Percentiles rank a stretch among this genome's conserved stretches.
These are phyloP conservation scores for Sporothrix inflata DNA, from an alignment of 2,329 filamentous ascomycete genomes.

Conservation along the genomic window DNA sequence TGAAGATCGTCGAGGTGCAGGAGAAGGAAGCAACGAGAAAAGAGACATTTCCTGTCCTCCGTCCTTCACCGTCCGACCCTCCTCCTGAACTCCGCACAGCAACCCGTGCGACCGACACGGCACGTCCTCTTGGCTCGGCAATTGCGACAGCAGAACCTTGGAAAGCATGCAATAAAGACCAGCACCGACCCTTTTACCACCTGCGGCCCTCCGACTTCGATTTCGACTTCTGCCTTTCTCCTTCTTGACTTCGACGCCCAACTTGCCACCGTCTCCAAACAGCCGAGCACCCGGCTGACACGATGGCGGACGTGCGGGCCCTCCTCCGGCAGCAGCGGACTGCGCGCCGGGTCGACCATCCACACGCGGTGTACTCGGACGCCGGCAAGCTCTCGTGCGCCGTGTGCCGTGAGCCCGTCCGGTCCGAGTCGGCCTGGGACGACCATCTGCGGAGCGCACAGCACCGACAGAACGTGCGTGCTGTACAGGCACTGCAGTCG, in stretches of 20 bases:
- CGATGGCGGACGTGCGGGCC: constrained; percentile 78
- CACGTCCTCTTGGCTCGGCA: neutral
- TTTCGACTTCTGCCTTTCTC: neutral
- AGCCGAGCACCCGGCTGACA: neutral
- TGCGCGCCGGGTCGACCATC: constrained; percentile 71
- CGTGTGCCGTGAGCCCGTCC: constrained; percentile 66
- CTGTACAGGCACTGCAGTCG: neutral
- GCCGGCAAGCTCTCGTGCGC: constrained; percentile 69
- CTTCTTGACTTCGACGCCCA: neutral
- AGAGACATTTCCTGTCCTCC: neutral
- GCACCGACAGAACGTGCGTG: constrained; percentile 46
- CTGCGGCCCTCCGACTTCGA: neutral
- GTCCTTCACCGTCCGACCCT: neutral
- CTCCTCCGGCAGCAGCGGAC: constrained; percentile 78
- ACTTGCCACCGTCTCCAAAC: neutral
- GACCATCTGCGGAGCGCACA: constrained; percentile 56
- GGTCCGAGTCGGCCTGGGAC: constrained; percentile 70
- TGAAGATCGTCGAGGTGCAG: constrained; percentile 13
- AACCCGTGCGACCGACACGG: neutral
- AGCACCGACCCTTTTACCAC: neutral
- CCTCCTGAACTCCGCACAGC: neutral
- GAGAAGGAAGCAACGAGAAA: neutral
- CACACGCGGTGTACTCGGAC: constrained; percentile 68
- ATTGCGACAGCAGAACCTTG: neutral
- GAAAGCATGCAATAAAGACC: neutral